Evolutionary conservation across 176 grass and related monocot genomes (phyloP), one percentile per base, ranked within the genome.

Genomic region (Canna indica): DNA sequence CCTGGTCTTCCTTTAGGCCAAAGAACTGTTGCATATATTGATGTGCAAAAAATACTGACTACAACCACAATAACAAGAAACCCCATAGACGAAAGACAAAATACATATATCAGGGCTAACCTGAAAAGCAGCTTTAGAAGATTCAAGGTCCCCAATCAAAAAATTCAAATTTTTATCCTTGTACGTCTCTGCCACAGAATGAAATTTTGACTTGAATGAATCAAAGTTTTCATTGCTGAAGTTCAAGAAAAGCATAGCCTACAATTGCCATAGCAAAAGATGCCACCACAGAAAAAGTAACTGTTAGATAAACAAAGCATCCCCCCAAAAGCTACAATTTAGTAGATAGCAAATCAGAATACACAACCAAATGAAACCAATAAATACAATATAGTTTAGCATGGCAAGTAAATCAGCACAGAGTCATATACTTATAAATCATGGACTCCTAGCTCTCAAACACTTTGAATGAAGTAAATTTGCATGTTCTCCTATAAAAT

Each of bases 241-340:
- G 68, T 85, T 85, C 36, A 91, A 56, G 73, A 99, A 99, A 80
- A 93, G 84, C 94, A 99, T 83, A 64, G 94, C 89, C 94, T 99
- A 75, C 36, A 31, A 50, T 82, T 77, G 7, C 27, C 69, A 80
- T 3, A 17, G 67, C 1, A 41, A 45, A 78, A 53, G 26, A 28
- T 64, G 56, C 69, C 35, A 34, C 62, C 31, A 41, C 9, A 62
- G 0, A 62, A 31, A 62, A 62, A 62, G 26, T 16, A 62, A 6
- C 10, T 32, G 30, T 62, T 32, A 14, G n/a, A 32, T 17, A 62
- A 62, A 15, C 15, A 15, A 34, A 32, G 5, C 28, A 62, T 32
- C 14, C 14, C 27, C 27, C 32, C 3, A 6, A 17, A 62, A 62
- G 2, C 15, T 61, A 30, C 16, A n/a, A n/a, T 14, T 28, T 8